Evolutionary conservation across 768 basidiomycete genomes (phyloP).

Genomic region (Termitomyces sp.): DNA sequence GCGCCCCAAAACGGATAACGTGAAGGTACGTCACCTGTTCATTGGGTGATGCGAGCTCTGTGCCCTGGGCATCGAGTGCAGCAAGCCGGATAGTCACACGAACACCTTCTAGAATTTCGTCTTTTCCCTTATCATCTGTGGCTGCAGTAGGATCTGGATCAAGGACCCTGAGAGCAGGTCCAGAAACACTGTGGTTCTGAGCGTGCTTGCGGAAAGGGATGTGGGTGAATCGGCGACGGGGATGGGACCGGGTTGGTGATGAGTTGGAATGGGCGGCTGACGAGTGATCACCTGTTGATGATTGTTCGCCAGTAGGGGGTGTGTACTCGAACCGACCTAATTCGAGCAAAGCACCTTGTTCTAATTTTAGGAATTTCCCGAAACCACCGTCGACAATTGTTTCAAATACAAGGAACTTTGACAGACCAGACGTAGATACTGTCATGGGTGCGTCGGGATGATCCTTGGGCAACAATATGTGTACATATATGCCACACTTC

Average conservation of each 20-base stretch:
- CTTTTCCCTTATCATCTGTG: slow-evolving; percentile 29
- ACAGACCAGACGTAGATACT: slow-evolving; percentile 26
- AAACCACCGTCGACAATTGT: slow-evolving; percentile 79
- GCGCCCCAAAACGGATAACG: slow-evolving; percentile 62
- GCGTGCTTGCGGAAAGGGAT: slow-evolving; percentile 62
- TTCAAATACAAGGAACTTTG: slow-evolving; percentile 55
- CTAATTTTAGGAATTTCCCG: slow-evolving; percentile 62
- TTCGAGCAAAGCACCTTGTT: slow-evolving; percentile 76
- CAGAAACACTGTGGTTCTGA: slow-evolving; percentile 49
- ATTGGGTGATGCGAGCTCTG: slow-evolving; percentile 62
- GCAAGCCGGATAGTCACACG: slow-evolving; percentile 74
- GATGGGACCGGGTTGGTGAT: slow-evolving; percentile 13
- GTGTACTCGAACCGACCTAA: slow-evolving; percentile 64
- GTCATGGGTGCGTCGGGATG: slow-evolving; percentile 48
- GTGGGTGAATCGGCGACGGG: slow-evolving; percentile 55
- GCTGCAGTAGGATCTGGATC: slow-evolving; percentile 53
- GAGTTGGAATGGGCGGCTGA: slow-evolving; percentile 7
- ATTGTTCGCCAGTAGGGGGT: slow-evolving; percentile 13
- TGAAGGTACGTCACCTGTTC: slow-evolving; percentile 89
- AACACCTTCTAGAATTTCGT: slow-evolving; percentile 56
- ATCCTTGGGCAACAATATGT: slow-evolving; percentile 63
- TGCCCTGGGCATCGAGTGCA: slow-evolving; percentile 73
- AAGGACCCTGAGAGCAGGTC: slow-evolving; percentile 74
- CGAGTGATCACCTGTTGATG: slow-evolving; percentile 5
- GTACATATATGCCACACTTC: slow-evolving; percentile 73